A percentile compares a stretch with the other conserved stretches of the same genome.
Evolutionary conservation across 2,329 filamentous ascomycete species (phyloP).

Genomic region (Trichoderma sp.): DNA sequence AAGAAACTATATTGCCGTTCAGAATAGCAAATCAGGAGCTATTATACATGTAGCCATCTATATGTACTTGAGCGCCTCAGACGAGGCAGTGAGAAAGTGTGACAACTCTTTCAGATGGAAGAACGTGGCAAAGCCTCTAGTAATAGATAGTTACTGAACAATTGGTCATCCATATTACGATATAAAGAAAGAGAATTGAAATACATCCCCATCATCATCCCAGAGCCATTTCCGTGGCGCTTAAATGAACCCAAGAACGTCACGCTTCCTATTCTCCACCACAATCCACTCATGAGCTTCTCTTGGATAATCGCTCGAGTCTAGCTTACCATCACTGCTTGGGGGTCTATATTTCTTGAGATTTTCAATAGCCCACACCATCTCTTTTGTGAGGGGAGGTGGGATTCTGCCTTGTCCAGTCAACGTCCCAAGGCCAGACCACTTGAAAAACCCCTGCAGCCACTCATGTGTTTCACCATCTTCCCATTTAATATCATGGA

Average conservation of each 20-base stretch:
- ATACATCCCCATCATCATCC: neutral
- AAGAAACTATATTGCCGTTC: neutral
- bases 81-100: neutral
- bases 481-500: slow-evolving; percentile 57
- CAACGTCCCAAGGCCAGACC: slow-evolving; percentile 52
- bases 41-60: neutral
- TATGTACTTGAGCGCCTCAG: neutral
- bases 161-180: neutral
- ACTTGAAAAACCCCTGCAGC: slow-evolving; percentile 47
- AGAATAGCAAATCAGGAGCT: neutral
- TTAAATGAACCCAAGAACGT: slow-evolving; percentile 17
- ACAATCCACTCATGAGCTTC: slow-evolving; percentile 1
- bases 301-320: neutral
- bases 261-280: neutral
- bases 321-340: neutral
- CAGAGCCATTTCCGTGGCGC: neutral
- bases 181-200: neutral
- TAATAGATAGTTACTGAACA: neutral
- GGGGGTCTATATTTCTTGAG: slow-evolving; percentile 44
- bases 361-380: slow-evolving; percentile 51
- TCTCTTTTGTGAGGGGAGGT: slow-evolving; percentile 44
- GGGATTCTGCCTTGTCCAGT: slow-evolving; percentile 49
- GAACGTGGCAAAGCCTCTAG: neutral
- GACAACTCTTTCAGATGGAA: neutral
- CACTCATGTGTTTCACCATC: slow-evolving; percentile 52